Conservation (phyloP, 2,329 filamentous ascomycete species). For the Sphaerulina vaccinii region DNA sequence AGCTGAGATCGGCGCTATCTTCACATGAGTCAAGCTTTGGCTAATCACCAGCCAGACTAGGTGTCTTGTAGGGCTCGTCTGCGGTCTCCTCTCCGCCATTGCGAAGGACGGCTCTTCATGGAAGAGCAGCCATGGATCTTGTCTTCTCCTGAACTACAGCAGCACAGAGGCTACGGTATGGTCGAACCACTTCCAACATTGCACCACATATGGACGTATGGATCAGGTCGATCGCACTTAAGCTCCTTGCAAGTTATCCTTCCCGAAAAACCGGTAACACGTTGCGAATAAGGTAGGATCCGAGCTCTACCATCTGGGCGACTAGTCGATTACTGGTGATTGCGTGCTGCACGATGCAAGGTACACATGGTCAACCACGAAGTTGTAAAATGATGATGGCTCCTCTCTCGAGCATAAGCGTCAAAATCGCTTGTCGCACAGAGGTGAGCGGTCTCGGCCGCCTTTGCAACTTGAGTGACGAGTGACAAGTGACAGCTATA, state of each 20-base stretch:
- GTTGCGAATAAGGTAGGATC: constrained; percentile 9
- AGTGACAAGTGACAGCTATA: background rate
- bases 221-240: background rate
- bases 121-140: too few species aligned
- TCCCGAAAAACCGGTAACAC: constrained; percentile 3
- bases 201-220: background rate
- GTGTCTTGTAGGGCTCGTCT: background rate
- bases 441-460: background rate
- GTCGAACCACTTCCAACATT: too few species aligned
- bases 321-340: constrained; percentile 7
- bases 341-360: constrained; percentile 16
- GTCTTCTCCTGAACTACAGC: too few species aligned
- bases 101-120: too few species aligned
- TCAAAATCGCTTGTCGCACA: too few species aligned
- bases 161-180: too few species aligned
- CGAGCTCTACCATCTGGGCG: constrained; percentile 1
- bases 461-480: background rate
- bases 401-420: constrained; percentile 1
- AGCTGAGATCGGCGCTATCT: background rate
- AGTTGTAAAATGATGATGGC: constrained; percentile 4
- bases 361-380: constrained; percentile 2
- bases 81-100: constrained; percentile 9
- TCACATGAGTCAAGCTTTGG: background rate
- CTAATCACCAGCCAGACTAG: background rate
- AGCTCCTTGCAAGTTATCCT: constrained; percentile 5